Percentiles rank a stretch among this genome's conserved stretches.
phyloP scores from a whole-genome alignment of 345 rosid species.

The Isatis tinctoria region DNA sequence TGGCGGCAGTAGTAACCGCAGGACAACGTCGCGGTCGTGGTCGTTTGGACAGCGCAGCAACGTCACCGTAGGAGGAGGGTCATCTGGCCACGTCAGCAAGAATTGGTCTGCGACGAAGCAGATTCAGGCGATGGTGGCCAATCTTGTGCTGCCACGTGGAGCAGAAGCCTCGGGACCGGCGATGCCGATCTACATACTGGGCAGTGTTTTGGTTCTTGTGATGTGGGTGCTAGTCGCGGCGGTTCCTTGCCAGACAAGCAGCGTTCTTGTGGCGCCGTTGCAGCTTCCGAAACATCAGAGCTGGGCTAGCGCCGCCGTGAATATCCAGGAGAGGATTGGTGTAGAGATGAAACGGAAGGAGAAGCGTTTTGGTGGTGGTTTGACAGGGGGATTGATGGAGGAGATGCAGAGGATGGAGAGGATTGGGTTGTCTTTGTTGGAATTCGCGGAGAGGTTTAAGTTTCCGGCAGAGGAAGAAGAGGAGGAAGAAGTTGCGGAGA shows the following conservation, averaged over 20 bases:
- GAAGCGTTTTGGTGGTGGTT: conserved; percentile 45
- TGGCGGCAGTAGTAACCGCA: conserved; percentile 25
- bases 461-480: conserved; percentile 63
- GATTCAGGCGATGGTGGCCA: conserved; percentile 68
- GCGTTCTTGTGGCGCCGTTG: conserved; percentile 51
- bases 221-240: conserved; percentile 83
- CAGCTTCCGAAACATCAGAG: conserved; percentile 67
- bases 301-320: conserved; percentile 67
- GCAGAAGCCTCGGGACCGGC: conserved; percentile 54
- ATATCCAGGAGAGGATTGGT: conserved; percentile 70
- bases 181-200: conserved; percentile 59
- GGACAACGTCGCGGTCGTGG: conserved; percentile 65
- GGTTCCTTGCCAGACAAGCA: conserved; percentile 84
- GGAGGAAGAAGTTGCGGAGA: conserved; percentile 34
- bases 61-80: conserved; percentile 33
- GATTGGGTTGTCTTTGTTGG: conserved; percentile 50
- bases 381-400: conserved; percentile 52
- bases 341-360: conserved; percentile 96
- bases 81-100: conserved; percentile 56
- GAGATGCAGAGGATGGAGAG: conserved; percentile 86
- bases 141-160: conserved; percentile 67
- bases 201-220: conserved; percentile 49
- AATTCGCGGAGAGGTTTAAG: conserved; percentile 58
- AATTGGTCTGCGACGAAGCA: conserved; percentile 93
- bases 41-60: conserved; percentile 63